Evolutionary conservation across 768 basidiomycete genomes (phyloP).

Genomic region (Tylopilus cervinicoccineus): DNA sequence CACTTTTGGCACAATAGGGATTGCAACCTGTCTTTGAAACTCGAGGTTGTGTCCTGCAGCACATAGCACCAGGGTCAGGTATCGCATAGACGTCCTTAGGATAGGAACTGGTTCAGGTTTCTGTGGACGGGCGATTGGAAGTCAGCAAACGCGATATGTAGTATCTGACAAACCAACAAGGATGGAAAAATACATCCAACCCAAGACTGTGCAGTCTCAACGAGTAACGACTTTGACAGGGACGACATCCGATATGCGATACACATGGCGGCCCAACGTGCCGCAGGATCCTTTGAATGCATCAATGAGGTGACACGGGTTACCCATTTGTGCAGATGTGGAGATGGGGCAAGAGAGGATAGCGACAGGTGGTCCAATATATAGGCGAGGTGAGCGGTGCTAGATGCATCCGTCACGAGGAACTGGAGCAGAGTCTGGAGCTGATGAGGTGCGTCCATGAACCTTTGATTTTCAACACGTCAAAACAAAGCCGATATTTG

Average conservation of each 20-base stretch:
- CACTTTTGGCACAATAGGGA: slow-evolving; percentile 72
- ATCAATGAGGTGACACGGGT: slow-evolving; percentile 70
- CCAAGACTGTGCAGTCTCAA: slow-evolving; percentile 75
- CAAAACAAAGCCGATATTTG: slow-evolving; percentile 25
- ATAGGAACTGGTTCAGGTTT: slow-evolving; percentile 63
- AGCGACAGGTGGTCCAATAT: slow-evolving; percentile 52
- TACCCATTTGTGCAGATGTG: slow-evolving; percentile 72
- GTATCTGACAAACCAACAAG: slow-evolving; percentile 57
- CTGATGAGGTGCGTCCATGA: slow-evolving; percentile 48
- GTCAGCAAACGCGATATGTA: slow-evolving; percentile 13
- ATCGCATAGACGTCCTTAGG: slow-evolving; percentile 60
- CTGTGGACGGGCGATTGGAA: slow-evolving; percentile 36
- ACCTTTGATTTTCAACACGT: slow-evolving; percentile 27
- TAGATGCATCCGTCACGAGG: slow-evolving; percentile 63
- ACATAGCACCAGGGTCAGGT: slow-evolving; percentile 59
- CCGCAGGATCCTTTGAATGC: slow-evolving; percentile 72
- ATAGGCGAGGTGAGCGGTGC: slow-evolving; percentile 55
- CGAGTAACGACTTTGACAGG: slow-evolving; percentile 54
- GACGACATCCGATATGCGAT: slow-evolving; percentile 64
- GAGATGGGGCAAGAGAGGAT: slow-evolving; percentile 53
- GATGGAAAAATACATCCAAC: slow-evolving; percentile 57
- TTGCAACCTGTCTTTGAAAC: slow-evolving; percentile 75
- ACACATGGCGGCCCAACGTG: slow-evolving; percentile 77
- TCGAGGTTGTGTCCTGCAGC: slow-evolving; percentile 60
- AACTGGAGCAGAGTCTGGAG: slow-evolving; percentile 65